A percentile compares a stretch with the other conserved stretches of the same genome.
These are phyloP conservation scores for Fomitopsis pulvina DNA, from an alignment of 768 basidiomycete species.

Conservation along the genomic window DNA sequence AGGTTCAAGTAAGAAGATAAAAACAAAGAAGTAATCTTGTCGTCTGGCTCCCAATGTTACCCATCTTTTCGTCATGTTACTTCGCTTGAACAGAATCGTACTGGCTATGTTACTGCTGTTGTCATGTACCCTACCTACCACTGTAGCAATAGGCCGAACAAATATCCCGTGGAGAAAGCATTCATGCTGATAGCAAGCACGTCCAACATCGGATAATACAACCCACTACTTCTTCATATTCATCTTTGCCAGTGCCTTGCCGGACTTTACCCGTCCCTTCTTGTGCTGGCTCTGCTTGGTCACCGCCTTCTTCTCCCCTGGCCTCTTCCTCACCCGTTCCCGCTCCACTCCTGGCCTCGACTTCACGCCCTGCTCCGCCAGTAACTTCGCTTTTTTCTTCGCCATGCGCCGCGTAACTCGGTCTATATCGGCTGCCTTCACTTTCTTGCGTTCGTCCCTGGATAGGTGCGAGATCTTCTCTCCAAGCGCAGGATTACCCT, in stretches of 20 bases:
- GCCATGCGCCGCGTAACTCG: constrained; percentile 79
- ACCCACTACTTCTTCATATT: constrained; percentile 49
- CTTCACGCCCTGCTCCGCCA: constrained; percentile 35
- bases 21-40: constrained; percentile 30
- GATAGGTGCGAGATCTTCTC: constrained; percentile 68
- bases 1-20: constrained; percentile 33
- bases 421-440: constrained; percentile 73
- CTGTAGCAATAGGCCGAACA: constrained; percentile 14
- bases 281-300: constrained; percentile 25
- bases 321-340: constrained; percentile 40
- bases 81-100: not conserved
- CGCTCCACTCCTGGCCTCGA: constrained; percentile 36
- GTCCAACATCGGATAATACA: not conserved
- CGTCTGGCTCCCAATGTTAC: not conserved
- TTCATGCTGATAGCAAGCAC: not conserved
- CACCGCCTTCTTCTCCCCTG: constrained; percentile 25
- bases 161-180: not conserved
- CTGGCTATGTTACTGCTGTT: constrained; percentile 1
- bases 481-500: constrained; percentile 80
- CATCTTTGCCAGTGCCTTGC: constrained; percentile 44
- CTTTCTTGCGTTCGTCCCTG: constrained; percentile 81
- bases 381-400: constrained; percentile 78
- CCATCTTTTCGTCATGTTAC: not conserved
- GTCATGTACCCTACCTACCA: constrained; percentile 9
- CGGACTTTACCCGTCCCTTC: constrained; percentile 46